phyloP scores from a whole-genome alignment of 2,329 filamentous ascomycete species.

The Akanthomyces muscarius region DNA sequence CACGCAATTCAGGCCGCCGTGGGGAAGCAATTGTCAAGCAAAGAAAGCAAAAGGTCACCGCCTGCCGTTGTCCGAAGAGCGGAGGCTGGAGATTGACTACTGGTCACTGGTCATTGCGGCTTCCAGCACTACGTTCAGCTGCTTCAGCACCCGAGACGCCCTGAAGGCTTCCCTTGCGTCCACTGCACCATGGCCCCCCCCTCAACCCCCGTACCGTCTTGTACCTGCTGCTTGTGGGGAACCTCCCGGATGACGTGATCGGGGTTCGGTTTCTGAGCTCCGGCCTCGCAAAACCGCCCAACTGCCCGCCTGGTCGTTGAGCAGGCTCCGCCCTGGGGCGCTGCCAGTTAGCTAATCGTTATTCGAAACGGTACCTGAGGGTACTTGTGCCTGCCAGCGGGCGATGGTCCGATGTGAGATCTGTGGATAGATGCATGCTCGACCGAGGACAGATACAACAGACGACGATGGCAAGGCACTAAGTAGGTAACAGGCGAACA shows the following conservation, averaged over 20 bases:
- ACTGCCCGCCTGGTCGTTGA: too few species aligned
- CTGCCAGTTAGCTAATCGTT: constrained; percentile 3
- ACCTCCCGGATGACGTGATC: constrained; percentile 13
- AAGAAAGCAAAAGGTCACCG: neutral
- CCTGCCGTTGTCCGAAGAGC: constrained; percentile 1
- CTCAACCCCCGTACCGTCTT: neutral
- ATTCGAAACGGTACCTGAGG: neutral
- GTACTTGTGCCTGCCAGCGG: neutral
- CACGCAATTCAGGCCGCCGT: constrained; percentile 8
- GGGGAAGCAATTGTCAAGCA: neutral
- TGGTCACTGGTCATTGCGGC: neutral
- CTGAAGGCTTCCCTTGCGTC: neutral
- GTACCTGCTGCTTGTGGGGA: constrained; percentile 7
- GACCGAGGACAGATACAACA: neutral
- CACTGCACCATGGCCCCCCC: neutral
- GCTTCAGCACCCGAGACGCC: neutral
- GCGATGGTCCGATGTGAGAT: neutral
- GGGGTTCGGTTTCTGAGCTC: constrained; percentile 14
- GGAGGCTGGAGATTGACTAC: neutral
- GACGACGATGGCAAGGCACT: neutral
- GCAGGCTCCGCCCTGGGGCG: neutral
- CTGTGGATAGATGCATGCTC: neutral
- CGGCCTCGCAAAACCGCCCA: constrained; percentile 4
- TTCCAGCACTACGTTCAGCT: neutral
- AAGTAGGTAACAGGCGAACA: too few species aligned